phyloP scores from a whole-genome alignment of 352 stramenopile genomes.

The Phytophthora constricta region DNA sequence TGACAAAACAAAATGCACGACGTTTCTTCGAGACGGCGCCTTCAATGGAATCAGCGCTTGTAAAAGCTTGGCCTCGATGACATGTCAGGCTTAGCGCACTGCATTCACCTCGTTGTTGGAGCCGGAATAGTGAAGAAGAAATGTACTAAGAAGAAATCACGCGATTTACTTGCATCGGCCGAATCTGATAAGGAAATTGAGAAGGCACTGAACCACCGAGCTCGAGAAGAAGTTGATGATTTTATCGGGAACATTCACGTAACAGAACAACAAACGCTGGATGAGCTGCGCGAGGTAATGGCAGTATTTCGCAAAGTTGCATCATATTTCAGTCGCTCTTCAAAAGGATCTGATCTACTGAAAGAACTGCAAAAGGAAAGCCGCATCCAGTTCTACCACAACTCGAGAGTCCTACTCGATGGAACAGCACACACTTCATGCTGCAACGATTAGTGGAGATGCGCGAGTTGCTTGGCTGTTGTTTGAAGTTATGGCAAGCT shows the following conservation, averaged over 20 bases:
- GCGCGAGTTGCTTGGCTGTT: not conserved
- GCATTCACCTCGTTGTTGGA: not conserved
- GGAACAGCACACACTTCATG: not conserved
- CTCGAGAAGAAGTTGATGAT: not conserved
- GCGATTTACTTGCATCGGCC: not conserved
- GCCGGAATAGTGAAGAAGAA: not conserved
- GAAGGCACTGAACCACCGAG: not conserved
- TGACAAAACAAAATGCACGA: not conserved
- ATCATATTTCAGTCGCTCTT: not conserved
- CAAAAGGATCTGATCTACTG: not conserved
- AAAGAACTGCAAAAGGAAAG: not conserved
- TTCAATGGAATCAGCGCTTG: not conserved
- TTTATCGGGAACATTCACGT: too few species aligned
- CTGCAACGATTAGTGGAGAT: not conserved
- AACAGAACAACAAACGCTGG: not conserved
- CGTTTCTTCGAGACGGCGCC: slow-evolving; percentile 12
- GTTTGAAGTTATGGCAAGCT: not conserved
- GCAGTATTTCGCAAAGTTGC: not conserved
- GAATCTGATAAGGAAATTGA: not conserved
- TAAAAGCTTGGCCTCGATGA: not conserved
- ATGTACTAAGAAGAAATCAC: not conserved
- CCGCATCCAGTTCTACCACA: not conserved
- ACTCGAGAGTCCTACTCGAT: not conserved
- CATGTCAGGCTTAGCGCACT: slow-evolving; percentile 12
- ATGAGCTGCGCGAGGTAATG: not conserved